phyloP scores from a whole-genome alignment of 176 grass and related monocot species.

The Carex parvula region DNA sequence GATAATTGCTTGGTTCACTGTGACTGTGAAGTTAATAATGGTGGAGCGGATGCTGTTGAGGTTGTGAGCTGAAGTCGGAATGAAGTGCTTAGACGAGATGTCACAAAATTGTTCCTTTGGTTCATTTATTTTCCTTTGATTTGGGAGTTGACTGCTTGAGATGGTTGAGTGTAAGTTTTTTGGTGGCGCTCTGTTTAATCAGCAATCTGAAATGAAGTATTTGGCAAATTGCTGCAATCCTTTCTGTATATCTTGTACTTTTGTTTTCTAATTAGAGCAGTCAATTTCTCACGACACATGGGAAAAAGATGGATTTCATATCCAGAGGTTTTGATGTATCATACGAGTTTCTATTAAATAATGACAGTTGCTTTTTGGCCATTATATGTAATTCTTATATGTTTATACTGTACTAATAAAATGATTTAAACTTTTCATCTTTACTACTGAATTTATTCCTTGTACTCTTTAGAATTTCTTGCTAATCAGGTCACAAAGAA shows the following conservation, averaged over 20 bases:
- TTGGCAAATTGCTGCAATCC: not conserved
- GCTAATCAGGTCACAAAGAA: not conserved
- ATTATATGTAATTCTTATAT: conserved; percentile 8
- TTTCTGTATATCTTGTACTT: not conserved
- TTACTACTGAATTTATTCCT: not conserved
- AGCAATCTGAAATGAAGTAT: not conserved
- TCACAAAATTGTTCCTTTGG: not conserved
- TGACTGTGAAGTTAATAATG: conserved; percentile 52
- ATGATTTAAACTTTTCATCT: not conserved
- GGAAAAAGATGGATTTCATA: not conserved
- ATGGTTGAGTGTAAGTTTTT: conserved; percentile 6
- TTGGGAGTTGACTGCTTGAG: conserved; percentile 12
- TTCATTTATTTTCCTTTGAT: conserved; percentile 1
- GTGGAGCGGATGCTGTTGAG: conserved; percentile 60
- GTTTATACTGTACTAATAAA: conserved; percentile 20
- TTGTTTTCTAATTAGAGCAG: conserved; percentile 3
- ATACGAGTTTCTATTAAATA: conserved; percentile 7
- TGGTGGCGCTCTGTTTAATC: not conserved
- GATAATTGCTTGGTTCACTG: conserved; percentile 80
- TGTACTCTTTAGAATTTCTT: not conserved
- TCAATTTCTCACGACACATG: not conserved
- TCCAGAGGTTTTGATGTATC: conserved; percentile 19
- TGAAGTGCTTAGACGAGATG: not conserved
- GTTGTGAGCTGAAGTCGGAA: conserved; percentile 41
- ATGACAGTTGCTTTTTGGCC: not conserved